Percentiles rank a stretch among this genome's conserved stretches.
phyloP scores from a whole-genome alignment of 1,139 yeast genomes.

The Hyphopichia burtonii region DNA sequence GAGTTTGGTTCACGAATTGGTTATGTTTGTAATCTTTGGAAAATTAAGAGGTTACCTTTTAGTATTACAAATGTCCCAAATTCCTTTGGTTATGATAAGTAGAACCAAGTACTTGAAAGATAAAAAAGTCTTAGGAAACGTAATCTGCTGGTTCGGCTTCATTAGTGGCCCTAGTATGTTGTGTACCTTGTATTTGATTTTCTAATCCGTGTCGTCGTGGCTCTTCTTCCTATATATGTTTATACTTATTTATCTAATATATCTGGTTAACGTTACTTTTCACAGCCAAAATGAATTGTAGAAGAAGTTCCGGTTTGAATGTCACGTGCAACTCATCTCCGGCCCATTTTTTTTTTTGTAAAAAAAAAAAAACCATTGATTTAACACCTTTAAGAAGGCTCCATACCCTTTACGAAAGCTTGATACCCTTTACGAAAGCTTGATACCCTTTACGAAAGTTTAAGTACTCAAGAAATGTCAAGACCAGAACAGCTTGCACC shows the following conservation, averaged over 20 bases:
- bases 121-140: conserved; percentile 67
- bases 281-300: background rate
- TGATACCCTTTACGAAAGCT: no score
- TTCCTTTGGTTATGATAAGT: conserved; percentile 61
- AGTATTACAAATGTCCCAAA: conserved; percentile 77
- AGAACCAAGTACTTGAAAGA: conserved; percentile 52
- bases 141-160: conserved; percentile 89
- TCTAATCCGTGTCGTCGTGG: conserved; percentile 31
- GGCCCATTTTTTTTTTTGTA: no score
- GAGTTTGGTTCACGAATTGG: conserved; percentile 82
- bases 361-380: no score
- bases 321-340: conserved; percentile 1
- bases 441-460: no score
- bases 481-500: conserved; percentile 98
- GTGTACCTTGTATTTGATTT: conserved; percentile 80
- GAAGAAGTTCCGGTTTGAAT: background rate
- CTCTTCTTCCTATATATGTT: background rate
- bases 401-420: no score
- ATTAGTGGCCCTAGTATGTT: conserved; percentile 87
- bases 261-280: background rate
- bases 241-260: background rate
- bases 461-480: conserved; percentile 54
- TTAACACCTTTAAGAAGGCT: no score
- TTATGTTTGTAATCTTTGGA: conserved; percentile 86
- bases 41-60: conserved; percentile 79